Conservation (phyloP, 805 yeast species). For the Metschnikowia picachoensis region DNA sequence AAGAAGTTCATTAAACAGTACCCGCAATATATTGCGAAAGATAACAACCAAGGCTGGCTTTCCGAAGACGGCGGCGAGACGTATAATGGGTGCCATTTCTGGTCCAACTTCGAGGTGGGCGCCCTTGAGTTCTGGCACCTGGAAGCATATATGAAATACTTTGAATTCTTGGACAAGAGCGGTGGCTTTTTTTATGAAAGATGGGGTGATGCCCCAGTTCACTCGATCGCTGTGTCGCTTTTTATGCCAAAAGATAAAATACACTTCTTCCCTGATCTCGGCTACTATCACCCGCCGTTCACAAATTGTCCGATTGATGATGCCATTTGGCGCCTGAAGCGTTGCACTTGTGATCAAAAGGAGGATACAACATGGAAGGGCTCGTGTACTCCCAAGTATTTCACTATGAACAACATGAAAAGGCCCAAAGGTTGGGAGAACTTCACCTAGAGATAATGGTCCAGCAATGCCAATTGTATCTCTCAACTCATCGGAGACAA, state of each 20-base stretch:
- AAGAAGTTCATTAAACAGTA: constrained; percentile 15
- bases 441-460: constrained; percentile 20
- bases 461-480: no score
- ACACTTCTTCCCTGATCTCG: constrained; percentile 78
- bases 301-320: constrained; percentile 73
- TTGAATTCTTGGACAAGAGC: constrained; percentile 54
- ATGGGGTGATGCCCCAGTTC: constrained; percentile 95
- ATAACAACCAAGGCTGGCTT: constrained; percentile 55
- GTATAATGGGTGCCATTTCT: constrained; percentile 84
- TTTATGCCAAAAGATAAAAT: constrained; percentile 65
- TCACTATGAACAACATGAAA: constrained; percentile 47
- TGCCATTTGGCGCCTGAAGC: constrained; percentile 48
- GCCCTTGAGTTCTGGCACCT: constrained; percentile 70
- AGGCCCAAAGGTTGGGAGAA: constrained; percentile 75
- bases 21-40: constrained; percentile 14
- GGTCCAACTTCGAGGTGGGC: constrained; percentile 88
- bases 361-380: constrained; percentile 74
- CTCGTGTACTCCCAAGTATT: constrained; percentile 65
- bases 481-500: no score
- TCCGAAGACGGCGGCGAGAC: constrained; percentile 63
- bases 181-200: constrained; percentile 85
- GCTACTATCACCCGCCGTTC: constrained; percentile 82
- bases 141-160: constrained; percentile 64
- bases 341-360: constrained; percentile 69
- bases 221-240: constrained; percentile 78